Evolutionary conservation across 345 rosid species (phyloP).

Genomic region (Linum lewisii): DNA sequence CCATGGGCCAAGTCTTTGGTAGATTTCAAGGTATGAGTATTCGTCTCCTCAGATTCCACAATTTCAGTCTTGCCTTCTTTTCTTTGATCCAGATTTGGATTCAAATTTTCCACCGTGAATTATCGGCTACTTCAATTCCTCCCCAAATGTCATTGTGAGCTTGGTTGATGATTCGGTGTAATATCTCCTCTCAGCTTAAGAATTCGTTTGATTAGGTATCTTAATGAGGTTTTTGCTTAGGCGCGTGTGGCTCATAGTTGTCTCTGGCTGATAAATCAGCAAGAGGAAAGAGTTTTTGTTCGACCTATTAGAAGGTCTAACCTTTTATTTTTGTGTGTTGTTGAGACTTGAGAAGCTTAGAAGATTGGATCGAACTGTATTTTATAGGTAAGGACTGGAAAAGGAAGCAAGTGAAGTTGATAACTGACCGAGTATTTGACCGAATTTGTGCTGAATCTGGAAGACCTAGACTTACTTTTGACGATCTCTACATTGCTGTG

Average conservation of each 20-base stretch:
- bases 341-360: constrained; percentile 3
- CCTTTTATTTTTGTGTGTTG: background rate
- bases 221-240: no score
- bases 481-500: constrained; percentile 80
- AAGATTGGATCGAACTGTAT: background rate
- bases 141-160: no score
- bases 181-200: no score
- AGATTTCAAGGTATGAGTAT: constrained; percentile 44
- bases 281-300: no score
- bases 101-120: no score
- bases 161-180: no score
- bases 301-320: no score
- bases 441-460: constrained; percentile 45
- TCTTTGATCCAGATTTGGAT: background rate
- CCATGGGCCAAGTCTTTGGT: constrained; percentile 74
- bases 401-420: constrained; percentile 47
- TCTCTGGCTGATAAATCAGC: no score
- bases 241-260: no score
- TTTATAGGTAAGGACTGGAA: constrained; percentile 80
- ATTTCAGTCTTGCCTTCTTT: background rate
- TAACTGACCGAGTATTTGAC: constrained; percentile 54
- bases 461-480: constrained; percentile 48
- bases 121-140: no score
- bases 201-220: no score
- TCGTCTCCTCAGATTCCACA: background rate